Evolutionary conservation across 139 green algal species (phyloP), one percentile per base, ranked within the genome.

Genomic region (Chlorella sorokiniana): DNA sequence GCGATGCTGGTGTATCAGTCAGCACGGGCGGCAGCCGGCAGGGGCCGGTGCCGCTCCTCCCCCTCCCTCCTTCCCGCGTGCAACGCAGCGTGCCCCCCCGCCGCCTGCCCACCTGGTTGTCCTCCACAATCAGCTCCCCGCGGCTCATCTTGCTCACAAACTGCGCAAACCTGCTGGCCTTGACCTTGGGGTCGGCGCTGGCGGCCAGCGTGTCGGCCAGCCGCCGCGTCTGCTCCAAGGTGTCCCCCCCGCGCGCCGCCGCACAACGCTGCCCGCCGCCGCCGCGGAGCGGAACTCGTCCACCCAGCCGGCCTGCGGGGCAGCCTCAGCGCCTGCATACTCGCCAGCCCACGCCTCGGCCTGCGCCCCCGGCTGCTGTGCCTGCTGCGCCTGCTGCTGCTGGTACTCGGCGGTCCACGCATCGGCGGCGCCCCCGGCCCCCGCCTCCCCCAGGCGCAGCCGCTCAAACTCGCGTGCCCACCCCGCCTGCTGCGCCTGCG

Each of bases 91-190:
- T n/a, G n/a, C n/a, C n/a, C n/a, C n/a, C n/a, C n/a, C n/a, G n/a
- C n/a, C n/a, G n/a, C n/a, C n/a, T n/a, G n/a, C 68, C 41, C 23
- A 96, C 92, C 88, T 93, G 84, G 65, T 97, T 95, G 61, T 91
- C 93, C 45, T 96, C 91, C 48, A 97, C 65, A 31, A 94, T 88
- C 6, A 97, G 82, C 89, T 97, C 94, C 0, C 95, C 95, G 7
- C 88, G 88, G 75, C 91, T 96, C 93, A 99, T 98, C 86, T 98
- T 98, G 79, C 85, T 93, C 48, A 99, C 85, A 68, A 99, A 99
- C 84, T 98, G 89, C 81, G 98, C 83, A 81, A 99, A 99, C 79
- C 96, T 89, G 62, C 88, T 96, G 78, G 95, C 94, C 37, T 87
- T 85, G 83, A 98, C 94, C 88, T 97, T 97, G 61, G 91, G 91